Evolutionary conservation across 371 early-diverging fungal species (phyloP).

Genomic region (Mucor ambiguus): DNA sequence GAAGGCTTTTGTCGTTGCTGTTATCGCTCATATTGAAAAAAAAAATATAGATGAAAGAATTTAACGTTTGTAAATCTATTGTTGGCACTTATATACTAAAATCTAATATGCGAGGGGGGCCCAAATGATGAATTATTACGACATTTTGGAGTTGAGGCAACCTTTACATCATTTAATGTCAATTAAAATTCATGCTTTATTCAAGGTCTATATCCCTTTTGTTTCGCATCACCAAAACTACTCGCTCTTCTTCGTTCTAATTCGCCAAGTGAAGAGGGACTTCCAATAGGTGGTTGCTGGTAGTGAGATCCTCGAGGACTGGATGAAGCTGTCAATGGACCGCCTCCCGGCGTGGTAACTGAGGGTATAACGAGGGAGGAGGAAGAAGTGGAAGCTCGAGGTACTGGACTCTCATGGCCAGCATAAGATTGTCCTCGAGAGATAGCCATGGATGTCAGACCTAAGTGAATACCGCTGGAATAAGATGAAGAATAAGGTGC

Average conservation of each 20-base stretch:
- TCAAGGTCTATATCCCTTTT: slow-evolving; percentile 16
- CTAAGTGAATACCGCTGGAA: slow-evolving; percentile 28
- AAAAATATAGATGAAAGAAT: neutral
- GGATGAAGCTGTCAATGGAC: slow-evolving; percentile 9
- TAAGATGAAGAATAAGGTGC: slow-evolving; percentile 43
- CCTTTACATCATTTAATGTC: neutral
- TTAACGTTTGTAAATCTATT: neutral
- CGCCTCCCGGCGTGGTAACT: neutral
- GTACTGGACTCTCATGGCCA: slow-evolving; percentile 42
- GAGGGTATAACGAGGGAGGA: slow-evolving; percentile 34
- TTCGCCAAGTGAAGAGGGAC: slow-evolving; percentile 32
- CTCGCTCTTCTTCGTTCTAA: slow-evolving; percentile 34
- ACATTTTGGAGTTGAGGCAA: neutral
- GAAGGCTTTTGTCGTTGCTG: neutral
- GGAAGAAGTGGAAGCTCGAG: slow-evolving; percentile 52
- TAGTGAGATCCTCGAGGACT: slow-evolving; percentile 28
- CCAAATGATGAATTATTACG: neutral
- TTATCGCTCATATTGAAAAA: neutral
- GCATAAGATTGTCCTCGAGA: slow-evolving; percentile 42
- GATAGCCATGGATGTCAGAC: slow-evolving; percentile 26
- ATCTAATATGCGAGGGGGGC: neutral
- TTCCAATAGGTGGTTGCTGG: slow-evolving; percentile 22
- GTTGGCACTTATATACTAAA: neutral
- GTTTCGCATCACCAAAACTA: slow-evolving; percentile 34
- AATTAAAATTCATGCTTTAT: neutral